Evolutionary conservation across 2,329 filamentous ascomycete species (phyloP), one percentile per base, ranked within the genome.

Genomic region (Sarocladium strictum): DNA sequence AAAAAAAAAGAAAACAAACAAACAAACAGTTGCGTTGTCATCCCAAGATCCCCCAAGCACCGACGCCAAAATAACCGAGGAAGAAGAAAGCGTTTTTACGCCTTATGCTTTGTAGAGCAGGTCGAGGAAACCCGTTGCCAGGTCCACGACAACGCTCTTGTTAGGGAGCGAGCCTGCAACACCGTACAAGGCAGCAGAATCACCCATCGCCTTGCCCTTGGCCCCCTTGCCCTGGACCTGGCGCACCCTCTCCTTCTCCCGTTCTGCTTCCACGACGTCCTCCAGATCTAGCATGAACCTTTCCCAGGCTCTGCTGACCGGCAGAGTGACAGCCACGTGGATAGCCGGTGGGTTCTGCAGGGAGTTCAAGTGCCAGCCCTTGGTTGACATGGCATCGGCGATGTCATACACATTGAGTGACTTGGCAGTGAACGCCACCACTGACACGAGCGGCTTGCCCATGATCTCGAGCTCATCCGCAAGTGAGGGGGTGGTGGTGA

Each of bases 321-420:
- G 93, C 62, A 96, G 70, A 1, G 94, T 99, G 37, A 97, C 91
- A 12, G 94, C 94, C 37, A 97, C 84, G 69, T 99, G 94, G 54
- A 99, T 90, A 19, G 91, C 94, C 0, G 94, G 86, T 2, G 94
- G 94, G 63, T 84, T 86, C 73, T 99, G 94, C 59, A 99, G 79
- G 2, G 92, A 90, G 66, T 97, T 99, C 57, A 99, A 78, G 72
- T 99, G 94, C 94, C 94, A 99, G 2, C 94, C 93, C 65, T 86
- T 87, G 1, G 74, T 75, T 12, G 81, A 83, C 87, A 99, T 93
- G 61, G 76, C 89, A 70, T 99, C 94, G 7, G 93, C 90, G 60
- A 99, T 84, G 66, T 96, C 92, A 73, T 99, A 99, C 59, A 96
- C 87, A 71, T 97, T 85, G 40, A 99, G 80, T n/a, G 83, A 86